These are phyloP conservation scores for Otatea glauca DNA, from an alignment of 176 grass and related monocot species.

Conservation along the genomic window DNA sequence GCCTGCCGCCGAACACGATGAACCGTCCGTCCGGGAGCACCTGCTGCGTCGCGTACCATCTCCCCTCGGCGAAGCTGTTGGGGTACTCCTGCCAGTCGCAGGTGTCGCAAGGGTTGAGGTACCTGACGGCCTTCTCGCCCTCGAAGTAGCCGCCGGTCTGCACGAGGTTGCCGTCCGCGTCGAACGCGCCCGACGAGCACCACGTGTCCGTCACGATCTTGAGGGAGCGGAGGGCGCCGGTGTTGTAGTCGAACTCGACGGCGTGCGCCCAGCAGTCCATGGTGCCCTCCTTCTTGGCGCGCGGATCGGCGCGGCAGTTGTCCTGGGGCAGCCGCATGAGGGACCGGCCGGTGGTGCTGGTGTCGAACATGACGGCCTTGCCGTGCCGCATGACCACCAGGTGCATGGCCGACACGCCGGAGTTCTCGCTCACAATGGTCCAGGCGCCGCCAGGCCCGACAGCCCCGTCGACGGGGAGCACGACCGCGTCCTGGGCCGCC, in stretches of 20 bases:
- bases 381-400: constrained; percentile 56
- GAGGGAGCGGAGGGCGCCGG: constrained; percentile 52
- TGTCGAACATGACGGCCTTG: constrained; percentile 72
- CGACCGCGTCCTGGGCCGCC: constrained; percentile 14
- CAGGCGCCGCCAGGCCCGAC: constrained; percentile 36
- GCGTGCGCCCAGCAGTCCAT: constrained; percentile 67
- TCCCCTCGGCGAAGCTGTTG: constrained; percentile 47
- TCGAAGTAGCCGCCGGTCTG: constrained; percentile 65
- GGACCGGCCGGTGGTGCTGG: constrained; percentile 44
- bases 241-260: constrained; percentile 63
- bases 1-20: constrained; percentile 76
- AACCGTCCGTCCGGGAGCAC: constrained; percentile 63
- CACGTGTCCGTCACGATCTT: constrained; percentile 68
- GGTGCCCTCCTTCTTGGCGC: constrained; percentile 25
- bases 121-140: constrained; percentile 47
- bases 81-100: constrained; percentile 62
- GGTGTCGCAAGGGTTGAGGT: constrained; percentile 34
- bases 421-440: constrained; percentile 58
- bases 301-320: constrained; percentile 61
- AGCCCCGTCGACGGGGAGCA: not conserved
- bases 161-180: constrained; percentile 60
- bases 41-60: constrained; percentile 75
- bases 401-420: constrained; percentile 75
- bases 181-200: constrained; percentile 62
- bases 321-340: constrained; percentile 46